Percentiles rank a stretch among this genome's conserved stretches.
Evolutionary conservation across 2,329 filamentous ascomycete species (phyloP).

Genomic region (Penicillium sp.): DNA sequence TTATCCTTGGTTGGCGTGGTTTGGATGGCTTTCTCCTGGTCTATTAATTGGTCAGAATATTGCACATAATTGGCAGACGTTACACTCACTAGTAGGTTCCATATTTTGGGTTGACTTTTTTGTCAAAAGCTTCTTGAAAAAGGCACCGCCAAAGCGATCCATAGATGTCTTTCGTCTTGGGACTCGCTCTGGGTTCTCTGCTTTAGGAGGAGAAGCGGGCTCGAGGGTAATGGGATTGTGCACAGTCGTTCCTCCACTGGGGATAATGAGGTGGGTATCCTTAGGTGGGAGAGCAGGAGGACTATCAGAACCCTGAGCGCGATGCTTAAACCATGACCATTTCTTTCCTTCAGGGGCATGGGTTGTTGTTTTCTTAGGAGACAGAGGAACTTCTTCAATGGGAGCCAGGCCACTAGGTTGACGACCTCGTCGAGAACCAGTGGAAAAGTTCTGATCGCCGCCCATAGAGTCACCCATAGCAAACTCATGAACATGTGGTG

Average conservation of each 20-base stretch:
- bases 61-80: neutral
- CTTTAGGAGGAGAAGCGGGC: neutral
- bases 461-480: neutral
- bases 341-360: slow-evolving; percentile 37
- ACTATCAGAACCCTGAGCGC: slow-evolving; percentile 27
- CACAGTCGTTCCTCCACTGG: slow-evolving; percentile 28
- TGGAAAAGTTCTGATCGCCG: slow-evolving; percentile 12
- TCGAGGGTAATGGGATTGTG: slow-evolving; percentile 23
- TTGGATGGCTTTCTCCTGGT: slow-evolving; percentile 2
- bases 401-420: slow-evolving; percentile 38
- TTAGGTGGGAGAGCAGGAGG: slow-evolving; percentile 19
- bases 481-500: neutral
- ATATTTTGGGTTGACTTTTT: slow-evolving; percentile 43
- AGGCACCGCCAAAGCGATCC: slow-evolving; percentile 41
- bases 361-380: slow-evolving; percentile 28
- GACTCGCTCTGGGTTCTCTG: slow-evolving; percentile 2
- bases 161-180: slow-evolving; percentile 22
- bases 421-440: slow-evolving; percentile 26
- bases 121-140: slow-evolving; percentile 55
- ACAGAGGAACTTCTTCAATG: slow-evolving; percentile 43
- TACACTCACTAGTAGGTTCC: slow-evolving; percentile 38
- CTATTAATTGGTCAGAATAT: slow-evolving; percentile 1
- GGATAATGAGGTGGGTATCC: slow-evolving; percentile 24
- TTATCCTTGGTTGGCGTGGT: slow-evolving; percentile 6
- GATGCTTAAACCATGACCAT: slow-evolving; percentile 48